Evolutionary conservation across 352 stramenopile species (phyloP), one percentile per base, ranked within the genome.

Genomic region (Halophytophthora polymorphica): DNA sequence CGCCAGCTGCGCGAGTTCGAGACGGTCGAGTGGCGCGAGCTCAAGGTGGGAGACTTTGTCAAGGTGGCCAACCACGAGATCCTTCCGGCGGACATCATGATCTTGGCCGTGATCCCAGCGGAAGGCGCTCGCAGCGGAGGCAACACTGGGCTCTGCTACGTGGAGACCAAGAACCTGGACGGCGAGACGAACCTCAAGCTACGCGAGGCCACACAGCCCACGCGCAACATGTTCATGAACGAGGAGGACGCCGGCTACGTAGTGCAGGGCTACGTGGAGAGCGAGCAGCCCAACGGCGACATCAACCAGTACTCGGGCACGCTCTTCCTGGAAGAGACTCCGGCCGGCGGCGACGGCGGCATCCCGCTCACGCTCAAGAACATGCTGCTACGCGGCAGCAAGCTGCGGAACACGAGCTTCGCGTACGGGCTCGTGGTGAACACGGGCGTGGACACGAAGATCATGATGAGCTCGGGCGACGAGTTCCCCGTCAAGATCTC

Each of bases 381-480:
- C 59, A 88, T 97, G 62, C 64, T 98, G 5, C 70, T 97, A 45
- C 83, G 92, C 8, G 92, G 90, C 8, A 93, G 87, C 61, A 84
- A 93, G 46, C 50, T 98, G 6, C 81, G 91, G 4, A 97, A 97
- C 56, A 98, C 91, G 7, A 86, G 85, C 23, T 95, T 51, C 33
- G 77, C 87, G 4, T 93, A 93, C 29, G 94, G 91, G 0, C 53
- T 98, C 6, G 95, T 97, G 5, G 71, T 98, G 10, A 97, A 98
- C 63, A 97, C 90, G 6, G 92, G 91, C 21, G 67, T 95, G 25
- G 91, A 98, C 49, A 79, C 74, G 6, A 97, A 97, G 62, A 95
- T 97, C 45, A 95, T 96, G 77, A 90, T 91, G 83, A 96, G 80
- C 54, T 90, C 83, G 2, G 80, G 77, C 2, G 76, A 93, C 39